These are phyloP conservation scores for Rhodotorula taiwanensis DNA, from an alignment of 768 basidiomycete genomes.

Conservation along the genomic window DNA sequence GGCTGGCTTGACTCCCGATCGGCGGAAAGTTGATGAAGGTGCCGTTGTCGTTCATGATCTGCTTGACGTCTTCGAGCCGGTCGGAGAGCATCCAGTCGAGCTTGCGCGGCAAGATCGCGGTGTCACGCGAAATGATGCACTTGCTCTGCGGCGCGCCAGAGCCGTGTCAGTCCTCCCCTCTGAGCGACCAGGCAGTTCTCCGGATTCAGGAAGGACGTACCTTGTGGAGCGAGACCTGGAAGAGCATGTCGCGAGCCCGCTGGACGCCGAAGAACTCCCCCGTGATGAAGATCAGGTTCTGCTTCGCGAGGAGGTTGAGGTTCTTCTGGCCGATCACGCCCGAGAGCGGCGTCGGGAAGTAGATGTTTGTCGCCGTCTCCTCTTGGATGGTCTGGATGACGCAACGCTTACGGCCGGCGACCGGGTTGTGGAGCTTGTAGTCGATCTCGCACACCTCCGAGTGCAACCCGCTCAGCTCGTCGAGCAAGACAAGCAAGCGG, in stretches of 20 bases:
- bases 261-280: conserved; percentile 97
- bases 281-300: conserved; percentile 88
- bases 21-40: conserved; percentile 91
- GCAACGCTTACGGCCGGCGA: conserved; percentile 79
- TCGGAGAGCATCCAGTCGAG: conserved; percentile 99
- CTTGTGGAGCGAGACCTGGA: conserved; percentile 78
- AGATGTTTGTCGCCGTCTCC: conserved; percentile 95
- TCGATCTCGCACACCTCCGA: conserved; percentile 89
- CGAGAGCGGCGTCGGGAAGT: conserved; percentile 82
- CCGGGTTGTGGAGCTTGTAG: conserved; percentile 83
- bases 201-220: conserved; percentile 49
- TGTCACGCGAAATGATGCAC: conserved; percentile 81
- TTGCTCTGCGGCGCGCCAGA: too few species aligned
- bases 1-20: conserved; percentile 81
- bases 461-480: conserved; percentile 86
- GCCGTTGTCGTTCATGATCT: conserved; percentile 91
- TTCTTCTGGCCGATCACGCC: conserved; percentile 59
- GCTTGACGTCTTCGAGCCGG: conserved; percentile 82
- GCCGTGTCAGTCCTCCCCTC: too few species aligned
- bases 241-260: conserved; percentile 88
- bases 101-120: conserved; percentile 88
- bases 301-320: conserved; percentile 54
- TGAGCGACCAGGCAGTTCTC: too few species aligned
- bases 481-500: conserved; percentile 82
- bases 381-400: conserved; percentile 88